phyloP scores from a whole-genome alignment of 164 flowering plant species.

The Amborella trichopoda region DNA sequence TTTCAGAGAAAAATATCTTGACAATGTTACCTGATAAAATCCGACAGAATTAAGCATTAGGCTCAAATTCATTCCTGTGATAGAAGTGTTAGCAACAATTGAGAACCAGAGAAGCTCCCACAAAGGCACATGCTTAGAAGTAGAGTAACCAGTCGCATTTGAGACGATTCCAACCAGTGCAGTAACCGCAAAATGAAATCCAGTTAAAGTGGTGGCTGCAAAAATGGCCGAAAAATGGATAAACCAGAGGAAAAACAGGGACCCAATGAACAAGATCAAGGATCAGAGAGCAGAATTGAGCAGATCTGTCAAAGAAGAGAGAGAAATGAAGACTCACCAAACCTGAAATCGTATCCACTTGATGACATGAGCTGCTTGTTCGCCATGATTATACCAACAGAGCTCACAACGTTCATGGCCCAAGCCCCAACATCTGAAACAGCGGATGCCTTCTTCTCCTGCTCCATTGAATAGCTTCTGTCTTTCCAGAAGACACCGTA shows the following conservation, averaged over 20 bases:
- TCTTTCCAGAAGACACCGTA: too few species aligned
- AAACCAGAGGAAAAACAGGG: background rate
- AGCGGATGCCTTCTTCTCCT: slow-evolving; percentile 35
- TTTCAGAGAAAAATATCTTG: too few species aligned
- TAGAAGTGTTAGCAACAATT: slow-evolving; percentile 75
- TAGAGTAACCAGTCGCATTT: slow-evolving; percentile 69
- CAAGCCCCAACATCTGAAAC: slow-evolving; percentile 87
- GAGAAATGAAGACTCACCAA: slow-evolving; percentile 34
- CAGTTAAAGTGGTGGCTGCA: slow-evolving; percentile 76
- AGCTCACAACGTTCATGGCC: slow-evolving; percentile 84
- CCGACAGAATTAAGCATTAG: slow-evolving; percentile 66
- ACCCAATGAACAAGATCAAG: slow-evolving; percentile 3
- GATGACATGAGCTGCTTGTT: slow-evolving; percentile 89
- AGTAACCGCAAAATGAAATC: slow-evolving; percentile 85
- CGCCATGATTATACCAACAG: slow-evolving; percentile 92
- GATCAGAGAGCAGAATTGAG: slow-evolving; percentile 5
- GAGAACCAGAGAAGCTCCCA: slow-evolving; percentile 99
- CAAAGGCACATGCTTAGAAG: slow-evolving; percentile 73
- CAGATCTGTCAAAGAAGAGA: background rate
- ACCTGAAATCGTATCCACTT: slow-evolving; percentile 60
- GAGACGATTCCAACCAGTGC: slow-evolving; percentile 80
- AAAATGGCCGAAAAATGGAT: slow-evolving; percentile 2
- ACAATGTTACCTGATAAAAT: slow-evolving; percentile 52
- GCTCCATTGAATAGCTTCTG: too few species aligned
- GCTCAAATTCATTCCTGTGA: slow-evolving; percentile 81